Percentiles rank a stretch among this genome's conserved stretches.
Conservation (phyloP, 805 yeast species). For the Lipomyces japonicus region DNA sequence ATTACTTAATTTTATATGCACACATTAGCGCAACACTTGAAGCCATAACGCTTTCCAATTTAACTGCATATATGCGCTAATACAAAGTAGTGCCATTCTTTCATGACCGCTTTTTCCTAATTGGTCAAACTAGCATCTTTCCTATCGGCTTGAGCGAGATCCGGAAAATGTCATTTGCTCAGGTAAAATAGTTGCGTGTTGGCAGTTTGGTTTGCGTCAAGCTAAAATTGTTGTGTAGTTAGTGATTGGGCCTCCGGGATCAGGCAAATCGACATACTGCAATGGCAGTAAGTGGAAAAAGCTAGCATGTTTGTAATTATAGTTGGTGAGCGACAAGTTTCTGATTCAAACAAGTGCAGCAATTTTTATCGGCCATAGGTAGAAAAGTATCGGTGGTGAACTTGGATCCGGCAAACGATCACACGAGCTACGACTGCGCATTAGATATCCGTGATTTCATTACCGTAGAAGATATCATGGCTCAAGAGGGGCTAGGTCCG, state of each 20-base stretch:
- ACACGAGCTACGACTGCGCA: constrained; percentile 63
- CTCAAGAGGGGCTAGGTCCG: constrained; percentile 68
- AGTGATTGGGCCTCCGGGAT: constrained; percentile 96
- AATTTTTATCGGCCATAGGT: constrained; percentile 91
- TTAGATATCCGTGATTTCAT: constrained; percentile 75
- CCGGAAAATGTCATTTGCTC: constrained; percentile 25
- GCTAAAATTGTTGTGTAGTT: constrained; percentile 61
- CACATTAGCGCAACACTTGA: not conserved
- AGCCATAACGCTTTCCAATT: too few species aligned
- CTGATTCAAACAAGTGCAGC: too few species aligned
- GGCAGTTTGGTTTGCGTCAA: not conserved
- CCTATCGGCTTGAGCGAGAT: too few species aligned
- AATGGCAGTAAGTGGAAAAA: constrained; percentile 49
- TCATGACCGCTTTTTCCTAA: too few species aligned
- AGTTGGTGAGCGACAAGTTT: not conserved
- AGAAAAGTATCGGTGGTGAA: constrained; percentile 80
- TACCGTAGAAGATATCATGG: constrained; percentile 75
- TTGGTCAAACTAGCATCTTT: too few species aligned
- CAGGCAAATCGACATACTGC: constrained; percentile 95
- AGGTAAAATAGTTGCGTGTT: too few species aligned
- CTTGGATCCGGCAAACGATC: constrained; percentile 88
- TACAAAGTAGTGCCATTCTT: too few species aligned
- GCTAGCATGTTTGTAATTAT: not conserved
- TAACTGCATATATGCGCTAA: too few species aligned
- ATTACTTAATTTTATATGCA: not conserved